Evolutionary conservation across 495 filamentous ascomycete genomes (phyloP).

Genomic region (Aspergillus kassunensis): DNA sequence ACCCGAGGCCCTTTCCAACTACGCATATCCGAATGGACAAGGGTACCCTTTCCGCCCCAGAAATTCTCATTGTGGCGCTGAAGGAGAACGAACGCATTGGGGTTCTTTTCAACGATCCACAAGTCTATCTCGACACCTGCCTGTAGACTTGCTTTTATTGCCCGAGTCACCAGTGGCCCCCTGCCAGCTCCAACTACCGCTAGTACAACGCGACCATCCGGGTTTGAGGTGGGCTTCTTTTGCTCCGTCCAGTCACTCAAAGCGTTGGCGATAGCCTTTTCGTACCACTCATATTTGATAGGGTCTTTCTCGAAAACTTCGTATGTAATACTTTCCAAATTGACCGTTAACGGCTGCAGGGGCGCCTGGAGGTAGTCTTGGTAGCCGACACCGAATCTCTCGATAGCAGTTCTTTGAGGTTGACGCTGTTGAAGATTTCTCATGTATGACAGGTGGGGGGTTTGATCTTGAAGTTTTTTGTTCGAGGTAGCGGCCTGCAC

Average conservation of each 20-base stretch:
- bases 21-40: conserved; percentile 97
- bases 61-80: conserved; percentile 73
- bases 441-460: conserved; percentile 74
- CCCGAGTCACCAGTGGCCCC: conserved; percentile 84
- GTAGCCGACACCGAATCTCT: conserved; percentile 70
- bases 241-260: conserved; percentile 74
- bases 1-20: conserved; percentile 73
- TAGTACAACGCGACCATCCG: conserved; percentile 69
- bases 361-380: conserved; percentile 96
- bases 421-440: conserved; percentile 80
- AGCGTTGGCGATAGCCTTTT: conserved; percentile 74
- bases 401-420: conserved; percentile 57
- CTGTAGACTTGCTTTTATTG: conserved; percentile 69
- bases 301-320: conserved; percentile 99
- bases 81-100: conserved; percentile 90
- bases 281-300: conserved; percentile 96
- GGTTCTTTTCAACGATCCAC: conserved; percentile 97
- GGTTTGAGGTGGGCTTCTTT: conserved; percentile 66
- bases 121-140: conserved; percentile 74
- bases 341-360: conserved; percentile 90
- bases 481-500: conserved; percentile 53
- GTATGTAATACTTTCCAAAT: conserved; percentile 94
- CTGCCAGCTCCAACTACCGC: conserved; percentile 91
- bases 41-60: conserved; percentile 71
- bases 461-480: conserved; percentile 53